Conservation (phyloP, 495 filamentous ascomycete species). For the Penicillium coffeae region DNA sequence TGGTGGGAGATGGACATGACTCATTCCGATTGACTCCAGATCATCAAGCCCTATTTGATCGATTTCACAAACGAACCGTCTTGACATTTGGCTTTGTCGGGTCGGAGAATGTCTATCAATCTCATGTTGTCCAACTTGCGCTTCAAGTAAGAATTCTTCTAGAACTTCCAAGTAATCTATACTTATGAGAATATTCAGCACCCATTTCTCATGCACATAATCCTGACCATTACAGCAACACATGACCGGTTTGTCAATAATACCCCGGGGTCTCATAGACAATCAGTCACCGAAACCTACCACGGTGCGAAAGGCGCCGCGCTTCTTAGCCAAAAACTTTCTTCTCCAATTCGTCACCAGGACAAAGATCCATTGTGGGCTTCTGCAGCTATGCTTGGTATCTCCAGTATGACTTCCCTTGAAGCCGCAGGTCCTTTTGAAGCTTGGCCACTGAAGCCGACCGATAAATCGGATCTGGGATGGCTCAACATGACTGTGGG, state of each 20-base stretch:
- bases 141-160: constrained; percentile 7
- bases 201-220: constrained; percentile 40
- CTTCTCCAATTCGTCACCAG: constrained; percentile 19
- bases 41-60: constrained; percentile 23
- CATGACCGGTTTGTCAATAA: constrained; percentile 30
- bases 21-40: constrained; percentile 23
- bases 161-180: not conserved
- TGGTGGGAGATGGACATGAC: constrained; percentile 10
- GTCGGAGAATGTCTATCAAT: constrained; percentile 13
- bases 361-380: constrained; percentile 42
- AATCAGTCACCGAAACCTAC: constrained; percentile 24
- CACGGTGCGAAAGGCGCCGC: constrained; percentile 30
- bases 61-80: constrained; percentile 28
- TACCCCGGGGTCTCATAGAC: constrained; percentile 7
- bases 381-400: constrained; percentile 35
- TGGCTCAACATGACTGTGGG: constrained; percentile 32
- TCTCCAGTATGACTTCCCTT: constrained; percentile 27
- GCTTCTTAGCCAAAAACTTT: constrained; percentile 28
- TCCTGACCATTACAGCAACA: constrained; percentile 30
- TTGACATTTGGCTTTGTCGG: constrained; percentile 27
- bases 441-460: constrained; percentile 36
- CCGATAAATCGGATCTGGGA: constrained; percentile 22
- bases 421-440: constrained; percentile 24
- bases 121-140: constrained; percentile 8
- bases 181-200: constrained; percentile 18